Evolutionary conservation across 2,329 filamentous ascomycete species (phyloP).

Genomic region (Alternaria gaisen): DNA sequence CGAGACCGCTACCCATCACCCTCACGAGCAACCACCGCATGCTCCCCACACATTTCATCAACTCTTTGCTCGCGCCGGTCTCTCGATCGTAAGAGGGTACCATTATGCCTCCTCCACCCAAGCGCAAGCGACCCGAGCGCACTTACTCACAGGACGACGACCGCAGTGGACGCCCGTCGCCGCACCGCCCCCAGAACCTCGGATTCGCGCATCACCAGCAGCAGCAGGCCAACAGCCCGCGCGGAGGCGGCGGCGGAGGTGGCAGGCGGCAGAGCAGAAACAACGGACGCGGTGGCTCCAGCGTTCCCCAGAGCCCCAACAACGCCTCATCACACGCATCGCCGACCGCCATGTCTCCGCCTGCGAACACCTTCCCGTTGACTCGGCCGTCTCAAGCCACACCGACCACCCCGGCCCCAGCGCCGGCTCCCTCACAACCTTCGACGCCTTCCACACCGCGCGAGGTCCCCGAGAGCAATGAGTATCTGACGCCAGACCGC

Average conservation of each 20-base stretch:
- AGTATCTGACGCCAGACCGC: conserved; percentile 75
- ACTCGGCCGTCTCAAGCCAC: conserved; percentile 29
- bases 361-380: conserved; percentile 29
- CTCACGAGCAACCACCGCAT: conserved; percentile 35
- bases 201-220: conserved; percentile 61
- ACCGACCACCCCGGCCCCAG: conserved; percentile 23
- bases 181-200: conserved; percentile 60
- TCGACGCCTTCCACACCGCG: conserved; percentile 19
- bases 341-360: conserved; percentile 46
- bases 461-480: conserved; percentile 69
- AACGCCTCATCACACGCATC: conserved; percentile 35
- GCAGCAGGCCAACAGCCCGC: conserved; percentile 39
- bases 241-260: conserved; percentile 37
- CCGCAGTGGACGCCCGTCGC: conserved; percentile 57
- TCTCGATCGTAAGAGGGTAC: conserved; percentile 36
- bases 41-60: conserved; percentile 35
- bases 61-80: conserved; percentile 34
- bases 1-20: conserved; percentile 7
- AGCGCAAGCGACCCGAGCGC: conserved; percentile 65
- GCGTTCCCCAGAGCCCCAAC: conserved; percentile 42
- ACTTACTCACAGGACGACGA: conserved; percentile 55
- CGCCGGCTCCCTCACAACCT: conserved; percentile 48
- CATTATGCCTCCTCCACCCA: conserved; percentile 62
- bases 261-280: conserved; percentile 42
- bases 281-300: conserved; percentile 40